These are phyloP conservation scores for Phlebopus sp. DNA, from an alignment of 1,284 basidiomycete species.

Conservation along the genomic window DNA sequence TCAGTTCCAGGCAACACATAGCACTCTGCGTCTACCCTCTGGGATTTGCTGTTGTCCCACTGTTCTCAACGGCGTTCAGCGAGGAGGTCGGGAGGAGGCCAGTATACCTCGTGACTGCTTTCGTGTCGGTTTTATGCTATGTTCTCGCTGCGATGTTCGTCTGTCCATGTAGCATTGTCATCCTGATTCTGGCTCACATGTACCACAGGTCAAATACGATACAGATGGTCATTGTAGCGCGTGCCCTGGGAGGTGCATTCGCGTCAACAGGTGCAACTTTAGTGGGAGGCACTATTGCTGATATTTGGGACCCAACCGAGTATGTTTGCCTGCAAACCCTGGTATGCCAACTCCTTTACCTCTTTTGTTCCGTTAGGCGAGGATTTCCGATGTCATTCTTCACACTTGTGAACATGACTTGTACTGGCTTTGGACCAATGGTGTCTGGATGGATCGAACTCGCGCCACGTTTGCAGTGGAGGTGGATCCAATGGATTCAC, in stretches of 20 bases:
- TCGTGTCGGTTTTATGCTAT: conserved; percentile 46
- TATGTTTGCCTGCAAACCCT: conserved; percentile 16
- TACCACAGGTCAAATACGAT: conserved; percentile 23
- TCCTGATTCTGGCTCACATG: not conserved
- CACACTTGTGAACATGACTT: conserved; percentile 44
- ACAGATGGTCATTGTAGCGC: conserved; percentile 25
- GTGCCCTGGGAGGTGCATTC: conserved; percentile 23
- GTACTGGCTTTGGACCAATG: conserved; percentile 54
- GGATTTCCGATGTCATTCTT: conserved; percentile 58
- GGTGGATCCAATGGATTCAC: conserved; percentile 69
- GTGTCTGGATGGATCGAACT: conserved; percentile 56
- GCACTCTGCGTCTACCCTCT: conserved; percentile 41
- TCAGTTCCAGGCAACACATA: conserved; percentile 32
- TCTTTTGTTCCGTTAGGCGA: conserved; percentile 33
- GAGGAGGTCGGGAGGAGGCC: conserved; percentile 50
- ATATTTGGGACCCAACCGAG: conserved; percentile 32
- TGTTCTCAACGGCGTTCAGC: conserved; percentile 45
- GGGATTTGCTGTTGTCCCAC: conserved; percentile 47
- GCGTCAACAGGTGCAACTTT: conserved; percentile 57
- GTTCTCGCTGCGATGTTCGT: conserved; percentile 51
- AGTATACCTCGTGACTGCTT: conserved; percentile 40
- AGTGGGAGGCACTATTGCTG: conserved; percentile 60
- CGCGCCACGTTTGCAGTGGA: conserved; percentile 49
- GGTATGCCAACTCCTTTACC: conserved; percentile 2
- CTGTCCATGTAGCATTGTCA: not conserved